Conservation (phyloP, 2,329 filamentous ascomycete genomes). For the Ophiocordyceps sinensis region DNA sequence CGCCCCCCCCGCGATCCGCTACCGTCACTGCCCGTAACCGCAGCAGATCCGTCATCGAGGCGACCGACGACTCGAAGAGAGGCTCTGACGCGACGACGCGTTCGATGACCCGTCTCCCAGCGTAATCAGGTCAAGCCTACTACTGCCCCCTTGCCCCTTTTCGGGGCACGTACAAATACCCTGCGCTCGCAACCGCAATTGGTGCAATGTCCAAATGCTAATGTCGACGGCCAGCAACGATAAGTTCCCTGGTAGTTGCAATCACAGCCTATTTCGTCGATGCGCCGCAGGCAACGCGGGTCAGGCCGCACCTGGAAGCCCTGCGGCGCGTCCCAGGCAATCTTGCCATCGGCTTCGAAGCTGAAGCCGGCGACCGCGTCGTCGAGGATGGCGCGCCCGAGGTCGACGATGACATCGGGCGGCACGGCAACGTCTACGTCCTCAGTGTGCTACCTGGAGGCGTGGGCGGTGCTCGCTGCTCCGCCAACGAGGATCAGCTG, state of each 20-base stretch:
- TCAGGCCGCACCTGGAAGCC: constrained; percentile 3
- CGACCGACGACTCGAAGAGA: constrained; percentile 1
- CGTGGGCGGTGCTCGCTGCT: constrained; percentile 3
- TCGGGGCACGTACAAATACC: no score
- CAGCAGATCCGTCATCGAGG: constrained; percentile 3
- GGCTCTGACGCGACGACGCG: constrained; percentile 1
- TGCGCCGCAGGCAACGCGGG: no score
- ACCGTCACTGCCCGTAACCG: constrained; percentile 3
- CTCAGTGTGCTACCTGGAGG: constrained; percentile 3
- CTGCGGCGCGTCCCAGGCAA: constrained; percentile 3
- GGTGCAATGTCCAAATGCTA: no score
- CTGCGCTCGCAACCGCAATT: no score
- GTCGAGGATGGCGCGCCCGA: constrained; percentile 1
- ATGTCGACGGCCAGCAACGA: no score
- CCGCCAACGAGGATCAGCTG: constrained; percentile 3
- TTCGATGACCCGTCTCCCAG: constrained; percentile 2
- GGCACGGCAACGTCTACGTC: constrained; percentile 5
- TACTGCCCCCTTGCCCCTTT: no score
- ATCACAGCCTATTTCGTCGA: no score
- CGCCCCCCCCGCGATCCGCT: constrained; percentile 3
- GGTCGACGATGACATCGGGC: not conserved
- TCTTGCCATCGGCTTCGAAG: constrained; percentile 3
- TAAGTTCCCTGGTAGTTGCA: no score
- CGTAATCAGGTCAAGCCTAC: constrained; percentile 3
- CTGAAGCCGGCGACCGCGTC: constrained; percentile 1